phyloP scores from a whole-genome alignment of 2,329 filamentous ascomycete genomes.

The Myrmaecium sp. region DNA sequence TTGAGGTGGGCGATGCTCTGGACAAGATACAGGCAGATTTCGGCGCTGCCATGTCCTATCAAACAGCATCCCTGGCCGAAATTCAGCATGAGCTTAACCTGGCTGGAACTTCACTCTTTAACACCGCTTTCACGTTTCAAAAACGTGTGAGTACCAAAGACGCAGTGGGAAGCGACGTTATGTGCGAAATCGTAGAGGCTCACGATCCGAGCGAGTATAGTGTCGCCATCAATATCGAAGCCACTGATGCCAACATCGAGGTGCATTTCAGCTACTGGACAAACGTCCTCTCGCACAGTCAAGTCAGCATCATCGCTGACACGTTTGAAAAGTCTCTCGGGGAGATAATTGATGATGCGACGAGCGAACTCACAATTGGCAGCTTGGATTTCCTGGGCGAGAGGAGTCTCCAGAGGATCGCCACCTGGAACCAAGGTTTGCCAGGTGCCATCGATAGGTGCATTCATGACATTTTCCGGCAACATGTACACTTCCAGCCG shows the following conservation, averaged over 20 bases:
- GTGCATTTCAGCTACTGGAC: conserved; percentile 17
- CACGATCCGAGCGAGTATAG: conserved; percentile 20
- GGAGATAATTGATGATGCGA: conserved; percentile 7
- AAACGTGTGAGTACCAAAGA: conserved; percentile 11
- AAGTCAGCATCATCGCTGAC: conserved; percentile 15
- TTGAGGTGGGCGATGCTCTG: conserved; percentile 22
- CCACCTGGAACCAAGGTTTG: conserved; percentile 14
- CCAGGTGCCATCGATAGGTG: conserved; percentile 20
- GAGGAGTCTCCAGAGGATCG: conserved; percentile 10
- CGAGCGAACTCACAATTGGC: conserved; percentile 9
- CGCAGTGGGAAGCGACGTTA: conserved; percentile 11
- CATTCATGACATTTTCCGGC: conserved; percentile 31
- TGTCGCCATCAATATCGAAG: conserved; percentile 18
- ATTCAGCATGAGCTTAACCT: conserved; percentile 19
- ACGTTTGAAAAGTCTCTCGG: conserved; percentile 14
- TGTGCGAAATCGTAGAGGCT: conserved; percentile 17
- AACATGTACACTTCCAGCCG: conserved; percentile 21
- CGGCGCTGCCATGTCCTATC: conserved; percentile 29
- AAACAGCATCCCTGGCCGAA: conserved; percentile 28
- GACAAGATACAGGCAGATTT: conserved; percentile 30
- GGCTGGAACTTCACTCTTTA: conserved; percentile 14
- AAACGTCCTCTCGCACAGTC: conserved; percentile 11
- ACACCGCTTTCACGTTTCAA: conserved; percentile 21
- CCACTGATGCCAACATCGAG: conserved; percentile 12
- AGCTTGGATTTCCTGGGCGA: conserved; percentile 11